These are phyloP conservation scores for Rhynchosporium agropyri DNA, from an alignment of 2,329 filamentous ascomycete species.

Conservation along the genomic window DNA sequence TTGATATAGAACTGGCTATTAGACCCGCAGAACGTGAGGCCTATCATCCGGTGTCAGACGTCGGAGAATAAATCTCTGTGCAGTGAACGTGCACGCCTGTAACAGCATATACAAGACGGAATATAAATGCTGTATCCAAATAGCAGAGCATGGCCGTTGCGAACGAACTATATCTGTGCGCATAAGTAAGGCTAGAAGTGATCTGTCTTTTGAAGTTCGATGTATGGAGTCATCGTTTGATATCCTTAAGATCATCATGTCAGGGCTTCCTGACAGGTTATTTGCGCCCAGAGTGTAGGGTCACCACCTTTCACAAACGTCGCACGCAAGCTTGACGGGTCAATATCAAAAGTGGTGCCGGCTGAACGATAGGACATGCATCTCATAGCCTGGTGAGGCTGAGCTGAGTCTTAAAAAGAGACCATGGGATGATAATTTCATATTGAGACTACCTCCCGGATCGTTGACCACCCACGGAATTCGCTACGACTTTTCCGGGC, in stretches of 20 bases:
- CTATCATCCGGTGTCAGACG: slow-evolving; percentile 12
- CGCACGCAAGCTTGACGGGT: background rate
- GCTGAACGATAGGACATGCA: background rate
- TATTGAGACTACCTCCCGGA: background rate
- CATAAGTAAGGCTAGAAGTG: slow-evolving; percentile 9
- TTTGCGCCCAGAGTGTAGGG: background rate
- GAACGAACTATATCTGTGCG: slow-evolving; percentile 8
- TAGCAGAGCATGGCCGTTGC: slow-evolving; percentile 8
- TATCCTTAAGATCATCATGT: background rate
- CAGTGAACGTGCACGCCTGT: slow-evolving; percentile 4
- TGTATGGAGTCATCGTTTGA: background rate
- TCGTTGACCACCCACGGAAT: background rate
- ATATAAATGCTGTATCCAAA: slow-evolving; percentile 1
- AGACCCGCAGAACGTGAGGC: background rate
- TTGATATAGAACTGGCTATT: background rate
- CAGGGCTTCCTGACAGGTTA: background rate
- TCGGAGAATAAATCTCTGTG: slow-evolving; percentile 14
- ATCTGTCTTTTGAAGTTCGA: slow-evolving; percentile 11
- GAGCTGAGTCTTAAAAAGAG: background rate
- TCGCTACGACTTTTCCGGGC: background rate
- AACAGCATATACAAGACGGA: slow-evolving; percentile 5
- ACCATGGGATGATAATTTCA: background rate
- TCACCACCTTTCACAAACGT: slow-evolving; percentile 2
- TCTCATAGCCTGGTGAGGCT: background rate
- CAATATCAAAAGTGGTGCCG: background rate